Evolutionary conservation across 2,329 filamentous ascomycete genomes (phyloP), one percentile per base, ranked within the genome.

Genomic region (Rhytidhysteron rufulum): DNA sequence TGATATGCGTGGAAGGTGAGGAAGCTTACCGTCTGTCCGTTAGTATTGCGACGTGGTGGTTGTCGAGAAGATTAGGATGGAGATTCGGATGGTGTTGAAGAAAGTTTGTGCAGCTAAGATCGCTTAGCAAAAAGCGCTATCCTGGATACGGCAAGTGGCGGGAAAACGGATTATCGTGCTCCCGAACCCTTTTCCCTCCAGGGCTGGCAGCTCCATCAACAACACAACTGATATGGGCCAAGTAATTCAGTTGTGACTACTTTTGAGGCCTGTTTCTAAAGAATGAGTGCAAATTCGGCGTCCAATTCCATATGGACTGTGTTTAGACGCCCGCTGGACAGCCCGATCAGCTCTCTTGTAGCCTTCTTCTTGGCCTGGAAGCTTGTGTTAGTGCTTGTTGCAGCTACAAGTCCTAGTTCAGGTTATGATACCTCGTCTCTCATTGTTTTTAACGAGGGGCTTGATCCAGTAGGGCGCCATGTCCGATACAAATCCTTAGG

Each of bases 381-480:
- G 59, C 37, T 63, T 5, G 57, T 86, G 8, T 68, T 93, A 5
- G 62, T 89, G n/a, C 53, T 74, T 33, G 62, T 90, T 40, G 80
- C 81, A 38, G 57, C 67, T 37, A 60, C 77, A 34, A 79, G 74
- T 42, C 77, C 78, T 13, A 79, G 78, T 49, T 68, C 69, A 15
- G 80, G 79, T 36, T 94, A 93, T 62, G 87, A 94, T 66, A 90
- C 86, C n/a, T 91, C 86, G 5, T 83, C 78, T 5, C 74, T 75
- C 29, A 65, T 79, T 21, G 53, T 75, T 55, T 74, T 67, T 58
- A 49, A 54, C 47, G 40, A 45, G 16, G 55, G 40, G 37, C 37
- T 41, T 36, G 50, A 30, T 39, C 36, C 18, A 10, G 20, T n/a
- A 24, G 37, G 41, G 24, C 55, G 55, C 29, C 47, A 58, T 44